Base-by-base conservation (phyloP, 31 red algal genomes). In the Bonnemaisonia californica region DNA sequence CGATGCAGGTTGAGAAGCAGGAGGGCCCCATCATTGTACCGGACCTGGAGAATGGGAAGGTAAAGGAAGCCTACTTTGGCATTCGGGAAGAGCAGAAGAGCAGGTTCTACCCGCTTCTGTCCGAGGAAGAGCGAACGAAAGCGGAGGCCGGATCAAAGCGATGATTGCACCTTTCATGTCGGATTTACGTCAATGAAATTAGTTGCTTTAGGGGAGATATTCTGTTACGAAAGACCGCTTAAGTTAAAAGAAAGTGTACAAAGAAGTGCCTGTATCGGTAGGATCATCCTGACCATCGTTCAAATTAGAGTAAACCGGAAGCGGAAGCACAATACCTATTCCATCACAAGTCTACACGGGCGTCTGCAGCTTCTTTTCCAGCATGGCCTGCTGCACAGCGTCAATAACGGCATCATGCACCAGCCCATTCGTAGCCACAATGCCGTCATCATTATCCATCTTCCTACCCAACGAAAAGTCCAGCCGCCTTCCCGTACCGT, bases 401-500 rank as follows among this genome's bases (percentile, higher is more conserved):
- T 69, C 64, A 11, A 98, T 77, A 39, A 98, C 89, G 19, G 71
- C 71, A 56, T 87, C 75, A 78, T 98, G 96, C 24, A 98, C 58
- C 26, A 69, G 64, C 34, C 96, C 96, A 76, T 98, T 98, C 11
- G 92, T 98, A 22, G 92, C 96, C 9, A 98, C 92, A 74, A 98
- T 98, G 18, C 96, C 96, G 31, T 91, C 87, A 45, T 86, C 68
- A 67, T 98, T 98, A 69, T 76, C 77, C 80, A 98, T 65, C 62
- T 93, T 93, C 21, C 96, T 60, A n/a, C 96, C 96, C 55, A 85
- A 71, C 2, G 72, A 65, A 63, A 98, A 98, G 60, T 95, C 84
- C 34, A 98, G 77, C 48, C 67, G 70, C 16, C 62, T 42, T 2
- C 96, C 96, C 48, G 37, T 85, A 34, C 92, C 96, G 75, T 98